phyloP scores from a whole-genome alignment of 164 flowering plant genomes.

The Berberis thunbergii region DNA sequence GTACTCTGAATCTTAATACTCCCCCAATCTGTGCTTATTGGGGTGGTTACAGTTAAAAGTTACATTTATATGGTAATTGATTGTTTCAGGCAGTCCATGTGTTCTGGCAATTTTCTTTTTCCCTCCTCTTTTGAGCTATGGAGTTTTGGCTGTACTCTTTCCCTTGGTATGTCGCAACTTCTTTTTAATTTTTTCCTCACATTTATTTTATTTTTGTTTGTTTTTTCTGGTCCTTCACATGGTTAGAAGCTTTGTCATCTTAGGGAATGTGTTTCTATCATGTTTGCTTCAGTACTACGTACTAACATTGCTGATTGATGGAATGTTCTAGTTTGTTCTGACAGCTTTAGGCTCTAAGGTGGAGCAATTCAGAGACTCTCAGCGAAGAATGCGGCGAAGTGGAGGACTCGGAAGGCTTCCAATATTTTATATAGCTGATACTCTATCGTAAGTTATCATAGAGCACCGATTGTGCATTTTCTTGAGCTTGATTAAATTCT shows the following conservation, averaged over 20 bases:
- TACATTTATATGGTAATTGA: not conserved
- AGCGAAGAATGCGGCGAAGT: constrained; percentile 46
- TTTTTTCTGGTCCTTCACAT: too few relatives aligned
- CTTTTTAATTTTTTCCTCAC: not conserved
- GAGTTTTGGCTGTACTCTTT: constrained; percentile 84
- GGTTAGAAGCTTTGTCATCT: too few relatives aligned
- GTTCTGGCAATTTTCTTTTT: constrained; percentile 72
- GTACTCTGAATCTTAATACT: not conserved
- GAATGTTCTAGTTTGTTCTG: constrained; percentile 65
- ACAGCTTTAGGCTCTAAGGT: constrained; percentile 72
- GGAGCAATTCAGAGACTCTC: constrained; percentile 43
- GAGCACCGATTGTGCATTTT: not conserved
- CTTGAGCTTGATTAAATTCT: not conserved
- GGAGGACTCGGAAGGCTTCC: constrained; percentile 68
- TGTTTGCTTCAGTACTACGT: not conserved
- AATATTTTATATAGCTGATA: constrained; percentile 65
- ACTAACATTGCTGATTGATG: not conserved
- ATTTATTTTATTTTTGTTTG: not conserved
- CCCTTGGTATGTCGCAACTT: constrained; percentile 54
- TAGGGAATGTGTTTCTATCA: not conserved
- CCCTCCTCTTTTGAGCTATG: constrained; percentile 81
- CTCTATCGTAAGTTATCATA: constrained; percentile 54
- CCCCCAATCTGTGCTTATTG: not conserved
- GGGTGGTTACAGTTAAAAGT: not conserved
- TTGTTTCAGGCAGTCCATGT: constrained; percentile 82